Percentiles rank a stretch among this genome's conserved stretches.
Conservation (phyloP, 306 rosid genomes). For the Cicer cuneatum region DNA sequence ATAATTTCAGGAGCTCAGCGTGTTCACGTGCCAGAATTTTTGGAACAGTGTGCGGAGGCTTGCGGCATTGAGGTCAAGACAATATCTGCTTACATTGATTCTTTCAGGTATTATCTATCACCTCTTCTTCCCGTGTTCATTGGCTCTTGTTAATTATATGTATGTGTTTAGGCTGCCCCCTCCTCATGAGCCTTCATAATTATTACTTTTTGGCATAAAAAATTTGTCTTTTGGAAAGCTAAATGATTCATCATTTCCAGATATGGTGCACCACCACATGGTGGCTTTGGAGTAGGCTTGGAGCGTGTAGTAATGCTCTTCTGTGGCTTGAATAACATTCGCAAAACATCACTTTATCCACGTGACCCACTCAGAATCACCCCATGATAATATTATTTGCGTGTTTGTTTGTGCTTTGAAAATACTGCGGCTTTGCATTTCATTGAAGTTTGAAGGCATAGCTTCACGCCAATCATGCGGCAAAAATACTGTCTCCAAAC, state of each 20-base stretch:
- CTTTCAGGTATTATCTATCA: constrained; percentile 71
- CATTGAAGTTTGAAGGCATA: neutral
- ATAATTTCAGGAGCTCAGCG: constrained; percentile 98
- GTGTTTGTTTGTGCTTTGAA: neutral
- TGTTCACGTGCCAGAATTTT: constrained; percentile 75
- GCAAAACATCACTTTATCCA: constrained; percentile 82
- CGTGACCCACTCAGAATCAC: constrained; percentile 85
- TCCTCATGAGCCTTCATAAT: neutral
- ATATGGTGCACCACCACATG: constrained; percentile 92
- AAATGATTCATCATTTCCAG: constrained; percentile 53
- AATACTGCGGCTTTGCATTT: neutral
- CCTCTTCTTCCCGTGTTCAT: constrained; percentile 1
- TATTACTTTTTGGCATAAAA: neutral
- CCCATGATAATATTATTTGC: constrained; percentile 36
- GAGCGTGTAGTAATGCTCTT: constrained; percentile 97
- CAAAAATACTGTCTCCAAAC: neutral
- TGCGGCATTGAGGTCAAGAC: constrained; percentile 80
- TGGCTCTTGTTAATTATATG: neutral
- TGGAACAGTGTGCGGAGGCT: constrained; percentile 76
- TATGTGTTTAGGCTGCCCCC: neutral
- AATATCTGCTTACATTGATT: constrained; percentile 76
- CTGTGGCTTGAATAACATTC: constrained; percentile 83
- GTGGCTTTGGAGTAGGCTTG: constrained; percentile 95
- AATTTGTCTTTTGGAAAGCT: neutral
- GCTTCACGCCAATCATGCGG: neutral